These are phyloP conservation scores for Funneliformis mosseae DNA, from an alignment of 192 early-diverging fungal genomes.

Conservation along the genomic window DNA sequence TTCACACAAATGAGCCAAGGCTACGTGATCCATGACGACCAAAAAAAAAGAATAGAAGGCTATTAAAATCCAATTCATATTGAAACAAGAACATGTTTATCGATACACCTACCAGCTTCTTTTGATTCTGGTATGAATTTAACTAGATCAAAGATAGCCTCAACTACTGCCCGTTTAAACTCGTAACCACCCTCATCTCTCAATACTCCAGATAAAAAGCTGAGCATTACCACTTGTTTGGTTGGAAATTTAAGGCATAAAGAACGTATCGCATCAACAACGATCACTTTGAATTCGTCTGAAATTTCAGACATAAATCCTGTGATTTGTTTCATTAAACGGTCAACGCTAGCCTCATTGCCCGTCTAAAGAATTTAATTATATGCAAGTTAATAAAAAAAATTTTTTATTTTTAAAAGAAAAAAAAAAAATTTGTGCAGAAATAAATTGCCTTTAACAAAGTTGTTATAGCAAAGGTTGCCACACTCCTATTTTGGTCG, in stretches of 20 bases:
- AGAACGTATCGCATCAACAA: conserved; percentile 98
- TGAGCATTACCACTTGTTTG: conserved; percentile 92
- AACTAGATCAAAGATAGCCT: conserved; percentile 96
- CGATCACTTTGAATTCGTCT: conserved; percentile 99
- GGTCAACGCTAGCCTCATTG: conserved; percentile 95
- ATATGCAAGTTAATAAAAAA: neutral
- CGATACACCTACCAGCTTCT: conserved; percentile 68
- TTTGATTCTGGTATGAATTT: conserved; percentile 92
- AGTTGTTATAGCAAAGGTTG: conserved; percentile 99
- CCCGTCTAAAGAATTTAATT: conserved; percentile 70
- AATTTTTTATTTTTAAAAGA: neutral
- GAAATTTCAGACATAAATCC: conserved; percentile 98
- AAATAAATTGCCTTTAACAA: conserved; percentile 68
- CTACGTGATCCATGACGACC: conserved; percentile 39
- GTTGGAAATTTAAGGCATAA: conserved; percentile 95
- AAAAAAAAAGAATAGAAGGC: neutral
- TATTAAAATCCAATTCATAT: conserved; percentile 16
- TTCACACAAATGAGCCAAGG: conserved; percentile 95
- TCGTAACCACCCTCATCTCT: conserved; percentile 98
- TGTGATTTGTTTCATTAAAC: conserved; percentile 98
- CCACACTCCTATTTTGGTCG: conserved; percentile 94
- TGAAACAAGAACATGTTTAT: neutral
- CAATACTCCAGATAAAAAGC: conserved; percentile 88
- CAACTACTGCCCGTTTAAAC: conserved; percentile 94
- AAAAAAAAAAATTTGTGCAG: conserved; percentile 25